Percentiles rank a stretch among this genome's conserved stretches.
Conservation (phyloP, 2,329 filamentous ascomycete species). For the Fusarium sp. region DNA sequence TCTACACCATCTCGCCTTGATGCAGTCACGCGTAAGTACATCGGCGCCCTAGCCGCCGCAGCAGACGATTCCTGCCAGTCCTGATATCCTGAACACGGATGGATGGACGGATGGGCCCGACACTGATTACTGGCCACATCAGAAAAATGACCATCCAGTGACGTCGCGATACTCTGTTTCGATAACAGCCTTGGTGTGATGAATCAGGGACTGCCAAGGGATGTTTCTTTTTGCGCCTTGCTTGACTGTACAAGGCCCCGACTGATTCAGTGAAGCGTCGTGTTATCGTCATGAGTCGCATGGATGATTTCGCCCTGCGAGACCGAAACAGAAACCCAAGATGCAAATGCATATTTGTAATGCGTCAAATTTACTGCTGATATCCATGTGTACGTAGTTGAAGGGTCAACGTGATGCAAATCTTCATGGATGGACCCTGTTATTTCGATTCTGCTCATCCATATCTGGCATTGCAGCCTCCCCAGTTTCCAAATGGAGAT, state of each 20-base stretch:
- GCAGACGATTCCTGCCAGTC: slow-evolving; percentile 2
- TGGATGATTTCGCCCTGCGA: slow-evolving; percentile 16
- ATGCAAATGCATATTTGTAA: not conserved
- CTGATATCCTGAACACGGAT: not conserved
- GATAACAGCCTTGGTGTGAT: slow-evolving; percentile 11
- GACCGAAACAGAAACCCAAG: slow-evolving; percentile 1
- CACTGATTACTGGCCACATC: slow-evolving; percentile 9
- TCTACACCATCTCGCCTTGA: slow-evolving; percentile 30
- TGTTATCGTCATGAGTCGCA: slow-evolving; percentile 29
- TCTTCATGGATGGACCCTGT: slow-evolving; percentile 24
- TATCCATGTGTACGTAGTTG: slow-evolving; percentile 3
- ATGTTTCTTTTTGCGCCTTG: slow-evolving; percentile 27
- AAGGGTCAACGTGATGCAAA: slow-evolving; percentile 22
- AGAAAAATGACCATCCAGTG: slow-evolving; percentile 27
- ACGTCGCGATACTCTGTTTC: slow-evolving; percentile 25
- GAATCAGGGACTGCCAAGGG: slow-evolving; percentile 20
- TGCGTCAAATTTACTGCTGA: slow-evolving; percentile 4
- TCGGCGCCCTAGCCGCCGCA: slow-evolving; percentile 15
- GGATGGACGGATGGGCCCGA: slow-evolving; percentile 27
- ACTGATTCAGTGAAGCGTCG: slow-evolving; percentile 1
- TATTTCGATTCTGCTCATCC: slow-evolving; percentile 14
- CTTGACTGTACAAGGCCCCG: not conserved
- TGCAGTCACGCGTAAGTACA: slow-evolving; percentile 24
- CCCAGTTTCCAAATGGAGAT: slow-evolving; percentile 30
- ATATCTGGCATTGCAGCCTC: slow-evolving; percentile 20